Evolutionary conservation across 1,139 yeast genomes (phyloP).

Genomic region (Hansenula sp.): DNA sequence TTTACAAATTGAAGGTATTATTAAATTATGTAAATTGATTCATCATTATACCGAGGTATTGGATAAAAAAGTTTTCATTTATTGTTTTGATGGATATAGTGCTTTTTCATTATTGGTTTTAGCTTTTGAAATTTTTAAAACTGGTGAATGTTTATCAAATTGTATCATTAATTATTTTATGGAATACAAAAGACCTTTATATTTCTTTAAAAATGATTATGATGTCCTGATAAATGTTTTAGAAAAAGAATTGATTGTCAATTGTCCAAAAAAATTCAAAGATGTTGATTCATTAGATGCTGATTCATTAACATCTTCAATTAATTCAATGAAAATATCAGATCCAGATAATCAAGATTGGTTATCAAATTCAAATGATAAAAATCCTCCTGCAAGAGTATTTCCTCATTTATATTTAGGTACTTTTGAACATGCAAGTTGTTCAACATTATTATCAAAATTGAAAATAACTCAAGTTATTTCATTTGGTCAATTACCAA

Average conservation of each 20-base stretch:
- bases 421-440: conserved; percentile 72
- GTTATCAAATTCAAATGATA: neutral
- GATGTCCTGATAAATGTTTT: neutral
- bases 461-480: conserved; percentile 69
- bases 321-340: neutral
- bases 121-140: neutral
- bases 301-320: neutral
- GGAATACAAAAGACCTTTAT: neutral
- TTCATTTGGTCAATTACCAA: conserved; percentile 75
- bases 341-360: neutral
- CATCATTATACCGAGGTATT: neutral
- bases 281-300: neutral
- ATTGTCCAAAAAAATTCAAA: neutral
- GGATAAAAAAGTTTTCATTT: neutral
- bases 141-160: neutral
- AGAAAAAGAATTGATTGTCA: neutral
- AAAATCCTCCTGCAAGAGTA: conserved; percentile 41
- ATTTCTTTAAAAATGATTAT: neutral
- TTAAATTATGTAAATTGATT: neutral
- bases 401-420: conserved; percentile 81
- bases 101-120: neutral
- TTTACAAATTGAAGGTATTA: neutral
- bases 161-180: neutral
- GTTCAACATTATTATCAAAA: conserved; percentile 52
- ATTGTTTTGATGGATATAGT: conserved; percentile 1